A percentile compares a stretch with the other conserved stretches of the same genome.
These are phyloP conservation scores for Pyrenophora graminea DNA, from an alignment of 2,329 filamentous ascomycete genomes.

Conservation along the genomic window DNA sequence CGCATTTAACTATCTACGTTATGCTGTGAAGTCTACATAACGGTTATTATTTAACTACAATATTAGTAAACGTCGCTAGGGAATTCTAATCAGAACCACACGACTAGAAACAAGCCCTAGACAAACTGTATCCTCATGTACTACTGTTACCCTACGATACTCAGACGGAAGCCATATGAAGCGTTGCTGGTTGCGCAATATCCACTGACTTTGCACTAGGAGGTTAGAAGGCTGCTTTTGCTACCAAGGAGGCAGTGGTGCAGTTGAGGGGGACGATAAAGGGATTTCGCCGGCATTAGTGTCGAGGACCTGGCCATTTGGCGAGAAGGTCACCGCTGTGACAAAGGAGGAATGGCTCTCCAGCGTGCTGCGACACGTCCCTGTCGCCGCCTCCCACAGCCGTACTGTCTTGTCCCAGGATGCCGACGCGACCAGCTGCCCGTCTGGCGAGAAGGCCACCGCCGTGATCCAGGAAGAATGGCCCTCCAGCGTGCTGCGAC, in stretches of 20 bases:
- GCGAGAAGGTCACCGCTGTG: background rate
- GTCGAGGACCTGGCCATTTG: conserved; percentile 2
- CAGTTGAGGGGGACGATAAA: background rate
- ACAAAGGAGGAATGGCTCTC: conserved; percentile 5
- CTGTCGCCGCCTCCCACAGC: conserved; percentile 6
- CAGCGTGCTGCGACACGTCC: background rate
- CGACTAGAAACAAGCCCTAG: no score
- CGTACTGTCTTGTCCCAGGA: conserved; percentile 1
- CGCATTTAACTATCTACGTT: background rate
- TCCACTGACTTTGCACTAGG: no score
- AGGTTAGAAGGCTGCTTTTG: no score
- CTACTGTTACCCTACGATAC: no score
- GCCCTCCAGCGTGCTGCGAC: no score
- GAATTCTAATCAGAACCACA: no score
- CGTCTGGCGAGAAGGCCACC: conserved; percentile 13
- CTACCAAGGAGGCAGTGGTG: no score
- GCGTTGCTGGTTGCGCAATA: no score
- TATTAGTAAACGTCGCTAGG: background rate
- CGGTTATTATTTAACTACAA: no score
- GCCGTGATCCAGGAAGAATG: no score
- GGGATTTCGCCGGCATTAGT: conserved; percentile 9
- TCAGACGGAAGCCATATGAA: no score
- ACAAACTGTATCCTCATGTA: no score
- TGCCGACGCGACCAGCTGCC: conserved; percentile 3
- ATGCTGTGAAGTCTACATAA: background rate